These are phyloP conservation scores for Meira nashicola DNA, from an alignment of 1,284 basidiomycete species.

Conservation along the genomic window DNA sequence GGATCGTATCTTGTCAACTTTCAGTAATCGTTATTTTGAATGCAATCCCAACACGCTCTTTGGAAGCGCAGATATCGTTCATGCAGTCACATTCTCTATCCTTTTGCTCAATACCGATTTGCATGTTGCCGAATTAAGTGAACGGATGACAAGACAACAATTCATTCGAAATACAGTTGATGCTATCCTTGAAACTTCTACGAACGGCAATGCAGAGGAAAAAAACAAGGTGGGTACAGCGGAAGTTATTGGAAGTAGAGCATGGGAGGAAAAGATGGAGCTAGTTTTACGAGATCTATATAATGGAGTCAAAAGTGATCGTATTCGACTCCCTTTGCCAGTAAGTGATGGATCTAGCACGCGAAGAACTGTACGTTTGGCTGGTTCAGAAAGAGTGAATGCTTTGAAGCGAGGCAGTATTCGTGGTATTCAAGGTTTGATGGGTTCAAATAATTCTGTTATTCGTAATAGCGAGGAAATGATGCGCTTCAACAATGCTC, in stretches of 20 bases:
- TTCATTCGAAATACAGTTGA: constrained; percentile 87
- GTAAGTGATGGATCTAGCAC: constrained; percentile 14
- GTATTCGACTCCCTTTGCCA: constrained; percentile 72
- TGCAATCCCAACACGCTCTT: constrained; percentile 77
- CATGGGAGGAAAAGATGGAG: constrained; percentile 71
- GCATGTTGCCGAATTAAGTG: constrained; percentile 82
- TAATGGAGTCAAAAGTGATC: constrained; percentile 78
- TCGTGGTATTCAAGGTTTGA: constrained; percentile 72
- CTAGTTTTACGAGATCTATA: constrained; percentile 88
- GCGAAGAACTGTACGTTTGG: constrained; percentile 13
- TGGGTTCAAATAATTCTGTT: constrained; percentile 54
- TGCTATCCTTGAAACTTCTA: constrained; percentile 59
- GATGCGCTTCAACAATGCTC: constrained; percentile 20
- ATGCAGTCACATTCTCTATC: constrained; percentile 86
- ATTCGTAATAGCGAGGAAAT: constrained; percentile 15
- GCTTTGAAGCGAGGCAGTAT: constrained; percentile 85
- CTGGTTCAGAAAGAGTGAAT: constrained; percentile 59
- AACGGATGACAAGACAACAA: constrained; percentile 86
- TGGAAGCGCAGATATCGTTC: constrained; percentile 76
- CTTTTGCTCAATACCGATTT: constrained; percentile 93
- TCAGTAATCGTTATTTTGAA: constrained; percentile 81
- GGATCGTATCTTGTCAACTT: constrained; percentile 87
- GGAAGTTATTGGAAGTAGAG: neutral
- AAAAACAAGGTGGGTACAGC: too few relatives aligned
- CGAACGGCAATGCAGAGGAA: neutral